Conservation (phyloP, 148 eudicot genomes). For the Fagopyrum homotropicum region DNA sequence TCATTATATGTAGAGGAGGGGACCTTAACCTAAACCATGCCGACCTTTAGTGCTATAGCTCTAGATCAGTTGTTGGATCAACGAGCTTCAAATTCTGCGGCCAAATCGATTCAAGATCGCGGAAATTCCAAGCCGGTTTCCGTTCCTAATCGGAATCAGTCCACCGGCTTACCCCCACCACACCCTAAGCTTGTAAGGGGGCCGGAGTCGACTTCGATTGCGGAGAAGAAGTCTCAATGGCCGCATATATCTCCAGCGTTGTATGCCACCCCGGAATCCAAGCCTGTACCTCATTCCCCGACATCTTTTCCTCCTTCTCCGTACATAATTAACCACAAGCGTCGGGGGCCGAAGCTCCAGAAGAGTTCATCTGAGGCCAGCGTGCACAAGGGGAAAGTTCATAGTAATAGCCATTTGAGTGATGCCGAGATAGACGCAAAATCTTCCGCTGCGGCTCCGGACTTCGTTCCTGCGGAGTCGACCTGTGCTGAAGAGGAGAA, state of each 20-base stretch:
- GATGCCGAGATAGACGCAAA: constrained; percentile 21
- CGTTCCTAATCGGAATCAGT: background rate
- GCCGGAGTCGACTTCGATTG: constrained; percentile 17
- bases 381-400: constrained; percentile 19
- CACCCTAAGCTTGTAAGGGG: no score
- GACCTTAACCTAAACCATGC: constrained; percentile 30
- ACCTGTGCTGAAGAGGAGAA: constrained; percentile 16
- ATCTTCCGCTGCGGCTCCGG: constrained; percentile 3
- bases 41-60: constrained; percentile 64
- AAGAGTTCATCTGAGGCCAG: constrained; percentile 40
- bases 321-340: constrained; percentile 73
- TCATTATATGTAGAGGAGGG: no score
- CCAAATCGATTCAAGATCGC: constrained; percentile 39
- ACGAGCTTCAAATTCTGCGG: constrained; percentile 41
- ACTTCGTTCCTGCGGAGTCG: constrained; percentile 4
- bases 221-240: constrained; percentile 32
- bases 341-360: constrained; percentile 78
- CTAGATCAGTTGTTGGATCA: constrained; percentile 70
- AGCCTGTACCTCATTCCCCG: constrained; percentile 83
- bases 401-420: constrained; percentile 7
- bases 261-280: constrained; percentile 72
- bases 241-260: constrained; percentile 63
- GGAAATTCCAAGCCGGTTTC: constrained; percentile 19
- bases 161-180: constrained; percentile 14
- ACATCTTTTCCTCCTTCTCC: constrained; percentile 80